These are phyloP conservation scores for Cenchrus americanus DNA, from an alignment of 176 grass and related monocot species.

Conservation along the genomic window DNA sequence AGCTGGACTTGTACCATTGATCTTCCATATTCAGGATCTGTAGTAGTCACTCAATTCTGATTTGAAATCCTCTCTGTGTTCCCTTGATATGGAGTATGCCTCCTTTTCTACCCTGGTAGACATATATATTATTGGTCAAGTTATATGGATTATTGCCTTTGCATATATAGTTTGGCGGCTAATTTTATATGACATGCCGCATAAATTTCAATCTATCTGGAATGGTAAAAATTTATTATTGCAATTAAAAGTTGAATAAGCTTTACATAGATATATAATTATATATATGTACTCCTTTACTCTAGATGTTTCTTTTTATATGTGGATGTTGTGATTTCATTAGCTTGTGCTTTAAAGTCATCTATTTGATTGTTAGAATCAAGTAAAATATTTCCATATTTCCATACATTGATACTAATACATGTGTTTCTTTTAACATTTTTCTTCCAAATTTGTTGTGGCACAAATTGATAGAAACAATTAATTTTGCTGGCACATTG, in stretches of 20 bases:
- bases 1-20: neutral
- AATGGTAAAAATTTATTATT: too few species aligned
- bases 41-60: neutral
- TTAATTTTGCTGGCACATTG: neutral
- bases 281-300: neutral
- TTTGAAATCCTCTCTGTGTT: neutral
- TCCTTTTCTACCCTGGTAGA: neutral
- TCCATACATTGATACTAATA: neutral
- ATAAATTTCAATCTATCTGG: neutral
- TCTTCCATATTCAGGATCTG: neutral
- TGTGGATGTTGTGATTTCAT: neutral
- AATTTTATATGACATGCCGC: too few species aligned
- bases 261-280: neutral
- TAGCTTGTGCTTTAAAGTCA: neutral
- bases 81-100: too few species aligned
- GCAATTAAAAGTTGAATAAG: neutral
- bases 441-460: neutral
- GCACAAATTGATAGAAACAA: neutral
- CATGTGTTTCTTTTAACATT: neutral
- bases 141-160: neutral
- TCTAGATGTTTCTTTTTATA: neutral
- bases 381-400: neutral
- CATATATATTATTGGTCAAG: neutral
- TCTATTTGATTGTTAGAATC: neutral
- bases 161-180: neutral